Conservation (phyloP, 148 eudicot species). For the Dysphania ambrosioides region DNA sequence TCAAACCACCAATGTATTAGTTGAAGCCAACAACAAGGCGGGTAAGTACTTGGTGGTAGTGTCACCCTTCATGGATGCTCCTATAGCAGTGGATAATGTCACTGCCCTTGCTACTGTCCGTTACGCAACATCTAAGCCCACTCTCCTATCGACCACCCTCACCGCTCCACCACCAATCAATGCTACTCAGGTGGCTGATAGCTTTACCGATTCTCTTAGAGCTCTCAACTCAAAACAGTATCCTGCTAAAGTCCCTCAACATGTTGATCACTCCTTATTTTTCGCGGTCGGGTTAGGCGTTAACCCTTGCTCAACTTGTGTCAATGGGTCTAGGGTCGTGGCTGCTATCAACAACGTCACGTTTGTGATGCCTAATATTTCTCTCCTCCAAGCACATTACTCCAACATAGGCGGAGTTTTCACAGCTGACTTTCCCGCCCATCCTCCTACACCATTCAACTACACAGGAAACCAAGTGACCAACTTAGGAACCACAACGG, state of each 20-base stretch:
- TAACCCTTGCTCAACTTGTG: slow-evolving; percentile 45
- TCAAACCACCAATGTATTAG: slow-evolving; percentile 55
- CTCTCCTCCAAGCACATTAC: slow-evolving; percentile 58
- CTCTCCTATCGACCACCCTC: slow-evolving; percentile 28
- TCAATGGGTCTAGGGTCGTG: slow-evolving; percentile 41
- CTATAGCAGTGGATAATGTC: slow-evolving; percentile 51
- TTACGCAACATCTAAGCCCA: slow-evolving; percentile 27
- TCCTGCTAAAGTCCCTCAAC: slow-evolving; percentile 47
- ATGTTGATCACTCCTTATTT: slow-evolving; percentile 43
- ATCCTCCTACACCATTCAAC: slow-evolving; percentile 39
- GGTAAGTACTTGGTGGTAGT: slow-evolving; percentile 46
- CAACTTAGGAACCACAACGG: slow-evolving; percentile 32
- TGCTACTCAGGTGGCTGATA: slow-evolving; percentile 37
- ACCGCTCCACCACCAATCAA: slow-evolving; percentile 45
- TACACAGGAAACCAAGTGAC: slow-evolving; percentile 37
- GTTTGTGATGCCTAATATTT: slow-evolving; percentile 49
- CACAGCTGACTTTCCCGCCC: slow-evolving; percentile 50
- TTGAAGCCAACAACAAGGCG: slow-evolving; percentile 30
- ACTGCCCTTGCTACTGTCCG: slow-evolving; percentile 46
- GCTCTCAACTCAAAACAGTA: slow-evolving; percentile 46
- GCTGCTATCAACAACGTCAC: slow-evolving; percentile 55
- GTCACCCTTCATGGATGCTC: slow-evolving; percentile 59
- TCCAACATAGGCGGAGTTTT: slow-evolving; percentile 45
- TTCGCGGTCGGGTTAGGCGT: slow-evolving; percentile 50
- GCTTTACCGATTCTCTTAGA: slow-evolving; percentile 39